Base-by-base conservation (phyloP, 768 basidiomycete species). In the Boletus vermiculosoides region DNA sequence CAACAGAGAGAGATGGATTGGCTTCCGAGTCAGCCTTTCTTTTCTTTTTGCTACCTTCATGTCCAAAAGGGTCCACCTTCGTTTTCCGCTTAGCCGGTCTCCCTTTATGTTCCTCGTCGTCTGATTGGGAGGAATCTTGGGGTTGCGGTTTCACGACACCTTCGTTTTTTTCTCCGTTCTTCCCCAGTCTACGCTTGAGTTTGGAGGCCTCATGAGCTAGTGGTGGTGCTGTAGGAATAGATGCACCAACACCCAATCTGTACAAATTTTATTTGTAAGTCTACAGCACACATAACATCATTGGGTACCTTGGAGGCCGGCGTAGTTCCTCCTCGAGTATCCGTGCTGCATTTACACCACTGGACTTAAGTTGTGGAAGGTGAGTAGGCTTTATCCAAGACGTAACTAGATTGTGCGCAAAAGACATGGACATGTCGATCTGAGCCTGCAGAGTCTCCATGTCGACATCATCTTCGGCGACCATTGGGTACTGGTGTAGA, bases 401-500 rank as follows among this genome's bases (percentile, higher is more conserved):
- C 22, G 87, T 79, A 44, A 89, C 83, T 63, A 92, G 78, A 67
- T 83, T 78, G 60, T 91, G 82, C 2, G 86, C 84, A 71, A 85
- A 83, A 6, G 90, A 85, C 83, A 92, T 83, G 22, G 90, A 84
- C 64, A 89, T 74, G 71, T 92, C 87, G 51, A 92, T 84, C 73
- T 88, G 88, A n/a, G 90, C 89, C 70, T 92, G 90, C 40, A 92
- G 76, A 34, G 81, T 75, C 64, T 89, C 87, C 48, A 77, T 62
- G 66, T 90, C 86, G 45, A 90, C 77, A 40, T 80, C 79, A 55
- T 86, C 82, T 61, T 85, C 80, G n/a, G 64, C 57, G 52, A 64
- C 64, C 73, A 73, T 55, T 12, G 50, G 28, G 11, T 45, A 36
- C 25, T 36, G 36, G 12, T 41, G 25, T 9, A 34, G n/a, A 46